Conservation (phyloP, 148 eudicot species). For the Pouteria glomerata region DNA sequence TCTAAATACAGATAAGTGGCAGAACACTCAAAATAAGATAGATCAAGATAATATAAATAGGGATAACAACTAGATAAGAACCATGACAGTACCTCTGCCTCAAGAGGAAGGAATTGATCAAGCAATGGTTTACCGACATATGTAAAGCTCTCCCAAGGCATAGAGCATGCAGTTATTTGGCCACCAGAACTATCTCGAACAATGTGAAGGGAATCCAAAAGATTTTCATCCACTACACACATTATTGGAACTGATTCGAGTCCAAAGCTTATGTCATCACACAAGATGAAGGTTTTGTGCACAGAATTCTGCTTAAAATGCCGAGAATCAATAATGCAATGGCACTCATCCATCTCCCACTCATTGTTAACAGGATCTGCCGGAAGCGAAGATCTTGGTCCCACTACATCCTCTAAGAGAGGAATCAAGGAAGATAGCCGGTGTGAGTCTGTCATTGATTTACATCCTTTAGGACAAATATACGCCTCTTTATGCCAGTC, state of each 20-base stretch:
- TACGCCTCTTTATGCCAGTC: conserved; percentile 83
- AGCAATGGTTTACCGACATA: conserved; percentile 62
- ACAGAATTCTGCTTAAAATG: conserved; percentile 47
- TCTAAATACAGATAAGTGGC: no score
- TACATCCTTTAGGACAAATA: conserved; percentile 71
- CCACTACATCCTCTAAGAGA: conserved; percentile 21
- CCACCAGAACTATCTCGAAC: conserved; percentile 53
- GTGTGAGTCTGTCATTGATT: conserved; percentile 25
- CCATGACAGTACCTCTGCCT: conserved; percentile 53
- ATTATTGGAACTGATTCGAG: conserved; percentile 67
- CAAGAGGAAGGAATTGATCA: conserved; percentile 42
- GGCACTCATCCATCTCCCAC: conserved; percentile 92
- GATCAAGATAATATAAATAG: background rate
- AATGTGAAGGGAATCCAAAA: conserved; percentile 50
- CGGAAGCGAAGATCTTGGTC: conserved; percentile 16
- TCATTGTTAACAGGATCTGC: conserved; percentile 28
- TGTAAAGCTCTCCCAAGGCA: conserved; percentile 93
- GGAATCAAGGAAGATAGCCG: conserved; percentile 27
- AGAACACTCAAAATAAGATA: no score
- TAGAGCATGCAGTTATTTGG: conserved; percentile 36
- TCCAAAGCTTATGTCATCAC: conserved; percentile 91
- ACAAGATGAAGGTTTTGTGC: conserved; percentile 57
- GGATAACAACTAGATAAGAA: background rate
- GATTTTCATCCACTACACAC: conserved; percentile 84
- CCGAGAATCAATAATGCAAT: conserved; percentile 59